Conservation (phyloP, 2,329 filamentous ascomycete genomes). For the Microcyclospora tardicrescens region DNA sequence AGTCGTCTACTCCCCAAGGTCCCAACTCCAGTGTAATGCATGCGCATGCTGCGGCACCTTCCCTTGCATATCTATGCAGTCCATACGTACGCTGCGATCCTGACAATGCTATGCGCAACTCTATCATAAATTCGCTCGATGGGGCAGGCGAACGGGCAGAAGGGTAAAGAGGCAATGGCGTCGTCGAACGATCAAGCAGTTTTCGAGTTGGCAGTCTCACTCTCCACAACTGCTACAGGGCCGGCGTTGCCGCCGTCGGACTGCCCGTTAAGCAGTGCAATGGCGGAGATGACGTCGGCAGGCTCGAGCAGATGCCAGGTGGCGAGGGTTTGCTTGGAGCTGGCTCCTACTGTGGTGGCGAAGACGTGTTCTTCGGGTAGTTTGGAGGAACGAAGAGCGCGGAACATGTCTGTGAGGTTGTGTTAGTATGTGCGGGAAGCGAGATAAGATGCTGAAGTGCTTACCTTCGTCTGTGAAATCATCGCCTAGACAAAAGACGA, state of each 20-base stretch:
- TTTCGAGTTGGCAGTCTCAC: constrained; percentile 1
- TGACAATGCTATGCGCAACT: too few species aligned
- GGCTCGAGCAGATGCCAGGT: constrained; percentile 85
- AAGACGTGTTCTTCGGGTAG: constrained; percentile 58
- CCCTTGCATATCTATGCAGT: too few species aligned
- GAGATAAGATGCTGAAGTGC: constrained; percentile 4
- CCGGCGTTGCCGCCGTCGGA: constrained; percentile 19
- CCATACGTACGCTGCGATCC: too few species aligned
- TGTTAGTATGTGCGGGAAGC: not conserved
- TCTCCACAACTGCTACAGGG: constrained; percentile 19
- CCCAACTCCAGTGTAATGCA: too few species aligned
- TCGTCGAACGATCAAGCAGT: not conserved
- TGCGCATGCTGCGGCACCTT: too few species aligned
- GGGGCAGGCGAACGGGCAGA: too few species aligned
- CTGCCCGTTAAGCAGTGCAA: constrained; percentile 22
- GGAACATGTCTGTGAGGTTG: constrained; percentile 57
- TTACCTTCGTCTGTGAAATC: constrained; percentile 95
- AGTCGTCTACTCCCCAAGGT: too few species aligned
- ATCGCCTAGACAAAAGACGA: constrained; percentile 83
- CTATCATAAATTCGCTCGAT: too few species aligned
- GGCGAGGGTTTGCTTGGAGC: constrained; percentile 81
- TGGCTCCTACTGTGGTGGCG: constrained; percentile 81
- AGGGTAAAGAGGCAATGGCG: not conserved
- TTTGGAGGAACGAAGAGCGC: constrained; percentile 51
- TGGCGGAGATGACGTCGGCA: constrained; percentile 57